phyloP scores from a whole-genome alignment of 225 moss, liverwort and hornwort genomes.

The Rhytidiadelphus loreus region DNA sequence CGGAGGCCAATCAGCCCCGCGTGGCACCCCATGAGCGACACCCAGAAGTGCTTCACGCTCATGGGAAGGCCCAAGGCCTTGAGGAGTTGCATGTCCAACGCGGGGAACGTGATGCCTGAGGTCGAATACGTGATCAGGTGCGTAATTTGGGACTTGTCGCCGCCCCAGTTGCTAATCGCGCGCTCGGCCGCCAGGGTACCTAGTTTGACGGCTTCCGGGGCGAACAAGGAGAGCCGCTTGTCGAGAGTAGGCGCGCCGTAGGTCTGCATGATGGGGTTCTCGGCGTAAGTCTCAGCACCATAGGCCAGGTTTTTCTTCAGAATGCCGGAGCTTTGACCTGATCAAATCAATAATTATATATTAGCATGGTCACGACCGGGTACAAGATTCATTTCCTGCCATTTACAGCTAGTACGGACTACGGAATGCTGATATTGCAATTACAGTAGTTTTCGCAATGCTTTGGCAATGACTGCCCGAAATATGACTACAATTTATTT shows the following conservation, averaged over 20 bases:
- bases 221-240: conserved; percentile 9
- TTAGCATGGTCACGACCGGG: background rate
- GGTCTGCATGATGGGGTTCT: background rate
- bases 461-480: background rate
- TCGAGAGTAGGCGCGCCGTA: conserved; percentile 22
- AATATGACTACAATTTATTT: background rate
- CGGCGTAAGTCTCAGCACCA: conserved; percentile 3
- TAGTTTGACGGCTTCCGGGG: conserved; percentile 11
- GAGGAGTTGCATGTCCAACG: conserved; percentile 30
- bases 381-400: background rate
- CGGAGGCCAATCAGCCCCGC: conserved; percentile 26
- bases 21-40: conserved; percentile 40
- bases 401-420: background rate
- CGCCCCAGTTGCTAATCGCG: conserved; percentile 31
- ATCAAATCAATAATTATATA: background rate
- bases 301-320: conserved; percentile 23
- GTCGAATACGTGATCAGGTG: conserved; percentile 12
- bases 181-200: conserved; percentile 10
- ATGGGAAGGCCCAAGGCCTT: conserved; percentile 23
- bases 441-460: background rate
- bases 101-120: conserved; percentile 21
- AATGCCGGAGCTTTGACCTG: conserved; percentile 31
- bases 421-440: background rate
- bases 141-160: conserved; percentile 16
- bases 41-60: conserved; percentile 38